Evolutionary conservation across 441 rosid genomes (phyloP), one percentile per base, ranked within the genome.

Genomic region (Capsella rubella): DNA sequence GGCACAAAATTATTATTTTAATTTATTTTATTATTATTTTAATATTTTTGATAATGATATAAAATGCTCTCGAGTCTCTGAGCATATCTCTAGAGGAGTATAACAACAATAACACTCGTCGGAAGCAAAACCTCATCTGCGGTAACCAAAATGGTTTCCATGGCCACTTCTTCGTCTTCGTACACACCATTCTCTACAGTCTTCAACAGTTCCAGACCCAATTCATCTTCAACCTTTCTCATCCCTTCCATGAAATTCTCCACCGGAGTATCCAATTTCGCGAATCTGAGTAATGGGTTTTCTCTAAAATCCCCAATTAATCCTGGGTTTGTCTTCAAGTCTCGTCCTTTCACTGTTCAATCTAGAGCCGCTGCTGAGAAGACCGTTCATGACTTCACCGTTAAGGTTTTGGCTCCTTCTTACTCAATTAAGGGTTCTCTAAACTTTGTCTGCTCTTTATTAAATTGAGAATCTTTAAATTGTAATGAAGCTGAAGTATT

Each of bases 361-460:
- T 93, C 98, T 3, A 82, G 87, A 79, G 90, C 98, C n/a, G 87
- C 97, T 55, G 80, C 97, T 0, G 97, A 85, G 82, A 95, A 89
- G 80, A 79, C 84, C 51, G 69, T 92, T 25, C 78, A 92, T 59
- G 93, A 90, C 34, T 95, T 80, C 85, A 85, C 95, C 31, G 97
- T 90, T 14, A 95, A 92, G 93, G 98, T 92, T 39, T 70, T n/a
- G 46, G 58, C 67, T 27, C 58, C 71, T 64, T 42, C 66, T 62
- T 53, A 28, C 53, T 9, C 3, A 42, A 25, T 27, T 3, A 15
- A 34, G 79, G 79, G 53, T 47, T 62, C 5, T 21, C 25, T 21
- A 21, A 21, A 21, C 25, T 21, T 21, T 28, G 3, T 62, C 40
- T 15, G 15, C 12, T 46, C 32, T 69, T 16, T 67, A 39, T 27